These are phyloP conservation scores for Castanea mollissima DNA, from an alignment of 306 rosid genomes.

Conservation along the genomic window DNA sequence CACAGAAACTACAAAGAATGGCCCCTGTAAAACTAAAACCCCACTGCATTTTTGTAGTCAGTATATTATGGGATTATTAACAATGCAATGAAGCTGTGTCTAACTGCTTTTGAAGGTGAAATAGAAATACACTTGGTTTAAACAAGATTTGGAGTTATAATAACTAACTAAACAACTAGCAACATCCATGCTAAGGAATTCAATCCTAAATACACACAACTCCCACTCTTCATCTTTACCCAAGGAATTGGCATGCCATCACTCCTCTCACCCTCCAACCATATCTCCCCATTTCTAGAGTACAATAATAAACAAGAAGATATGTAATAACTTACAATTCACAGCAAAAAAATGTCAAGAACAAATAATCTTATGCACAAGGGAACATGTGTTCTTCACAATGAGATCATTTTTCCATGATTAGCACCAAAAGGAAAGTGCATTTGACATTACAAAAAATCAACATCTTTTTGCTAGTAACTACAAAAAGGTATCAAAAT, in stretches of 20 bases:
- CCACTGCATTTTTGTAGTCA: too few species aligned
- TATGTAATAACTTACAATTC: neutral
- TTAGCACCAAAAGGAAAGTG: neutral
- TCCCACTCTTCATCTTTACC: neutral
- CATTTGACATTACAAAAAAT: neutral
- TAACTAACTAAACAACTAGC: too few species aligned
- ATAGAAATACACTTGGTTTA: too few species aligned
- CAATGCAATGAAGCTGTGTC: too few species aligned
- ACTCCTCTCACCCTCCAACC: neutral
- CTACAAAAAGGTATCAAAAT: neutral
- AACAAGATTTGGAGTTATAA: too few species aligned
- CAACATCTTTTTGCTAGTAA: neutral
- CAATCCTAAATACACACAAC: too few species aligned
- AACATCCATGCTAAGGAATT: too few species aligned
- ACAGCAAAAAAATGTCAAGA: neutral
- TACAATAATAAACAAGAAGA: neutral
- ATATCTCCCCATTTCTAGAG: neutral
- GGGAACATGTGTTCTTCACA: neutral
- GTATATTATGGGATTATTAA: too few species aligned
- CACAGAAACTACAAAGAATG: too few species aligned
- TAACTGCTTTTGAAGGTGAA: too few species aligned
- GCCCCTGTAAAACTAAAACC: too few species aligned
- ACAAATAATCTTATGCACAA: too few species aligned
- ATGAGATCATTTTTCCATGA: neutral
- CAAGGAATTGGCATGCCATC: neutral